These are phyloP conservation scores for Quercus gilva DNA, from an alignment of 306 rosid genomes.

Conservation along the genomic window DNA sequence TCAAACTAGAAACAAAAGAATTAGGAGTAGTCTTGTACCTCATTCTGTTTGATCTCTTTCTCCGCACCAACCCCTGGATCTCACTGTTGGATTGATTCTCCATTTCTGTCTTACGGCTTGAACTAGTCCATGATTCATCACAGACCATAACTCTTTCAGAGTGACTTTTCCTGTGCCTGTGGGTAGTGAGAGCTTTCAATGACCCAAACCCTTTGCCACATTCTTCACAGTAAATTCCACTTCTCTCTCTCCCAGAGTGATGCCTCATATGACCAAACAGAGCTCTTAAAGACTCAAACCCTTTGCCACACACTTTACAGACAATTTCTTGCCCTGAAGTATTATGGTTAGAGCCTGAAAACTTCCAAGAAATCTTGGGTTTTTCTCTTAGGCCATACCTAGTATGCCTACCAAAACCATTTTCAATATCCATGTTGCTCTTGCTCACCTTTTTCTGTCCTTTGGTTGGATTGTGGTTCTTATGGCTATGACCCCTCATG, in stretches of 20 bases:
- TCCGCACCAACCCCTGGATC: conserved; percentile 23
- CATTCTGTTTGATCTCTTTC: conserved; percentile 42
- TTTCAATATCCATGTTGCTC: background rate
- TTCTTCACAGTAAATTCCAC: conserved; percentile 28
- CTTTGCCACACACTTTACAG: conserved; percentile 43
- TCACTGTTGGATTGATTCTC: conserved; percentile 16
- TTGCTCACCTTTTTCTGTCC: conserved; percentile 1
- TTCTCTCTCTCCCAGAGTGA: conserved; percentile 37
- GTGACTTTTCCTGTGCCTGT: conserved; percentile 23
- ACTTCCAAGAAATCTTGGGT: conserved; percentile 43
- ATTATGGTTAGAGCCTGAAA: conserved; percentile 21
- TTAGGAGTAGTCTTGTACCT: conserved; percentile 27
- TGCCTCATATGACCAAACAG: conserved; percentile 57
- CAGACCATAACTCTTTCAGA: background rate
- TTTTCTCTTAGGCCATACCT: conserved; percentile 42
- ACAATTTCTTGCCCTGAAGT: conserved; percentile 15
- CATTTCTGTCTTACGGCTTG: conserved; percentile 5
- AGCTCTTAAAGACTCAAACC: conserved; percentile 34
- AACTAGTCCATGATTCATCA: background rate
- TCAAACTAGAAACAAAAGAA: conserved; percentile 13
- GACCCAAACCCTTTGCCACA: conserved; percentile 34
- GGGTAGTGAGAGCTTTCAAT: conserved; percentile 20
- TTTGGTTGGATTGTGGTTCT: conserved; percentile 22
- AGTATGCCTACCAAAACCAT: background rate
- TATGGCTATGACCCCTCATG: conserved; percentile 39